phyloP scores from a whole-genome alignment of 495 filamentous ascomycete genomes.

The Penicillium subrubescens region DNA sequence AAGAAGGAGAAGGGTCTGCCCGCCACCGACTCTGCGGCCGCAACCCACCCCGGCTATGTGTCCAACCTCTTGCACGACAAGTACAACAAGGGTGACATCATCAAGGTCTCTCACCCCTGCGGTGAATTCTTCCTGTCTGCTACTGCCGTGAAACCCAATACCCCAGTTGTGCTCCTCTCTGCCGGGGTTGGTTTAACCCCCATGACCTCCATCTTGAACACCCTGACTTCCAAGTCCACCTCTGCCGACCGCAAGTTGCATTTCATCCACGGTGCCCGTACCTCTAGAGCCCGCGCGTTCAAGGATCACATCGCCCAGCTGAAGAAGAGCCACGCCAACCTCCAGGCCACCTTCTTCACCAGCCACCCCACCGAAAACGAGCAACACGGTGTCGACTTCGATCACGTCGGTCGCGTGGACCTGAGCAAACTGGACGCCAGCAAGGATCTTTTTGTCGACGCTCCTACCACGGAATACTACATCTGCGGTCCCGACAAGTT shows the following conservation, averaged over 20 bases:
- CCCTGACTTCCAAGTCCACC: slow-evolving; percentile 41
- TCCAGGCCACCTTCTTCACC: slow-evolving; percentile 44
- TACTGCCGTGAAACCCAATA: slow-evolving; percentile 16
- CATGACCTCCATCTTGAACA: slow-evolving; percentile 68
- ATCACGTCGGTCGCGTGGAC: slow-evolving; percentile 57
- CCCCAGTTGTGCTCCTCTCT: slow-evolving; percentile 66
- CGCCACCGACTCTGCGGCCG: slow-evolving; percentile 41
- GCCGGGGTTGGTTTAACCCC: slow-evolving; percentile 72
- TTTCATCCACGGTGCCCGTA: slow-evolving; percentile 64
- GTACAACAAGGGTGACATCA: slow-evolving; percentile 57
- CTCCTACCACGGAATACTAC: slow-evolving; percentile 62
- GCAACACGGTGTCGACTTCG: slow-evolving; percentile 55
- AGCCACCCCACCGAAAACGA: slow-evolving; percentile 44
- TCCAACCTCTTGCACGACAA: slow-evolving; percentile 70
- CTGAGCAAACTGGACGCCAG: slow-evolving; percentile 52
- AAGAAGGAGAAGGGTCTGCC: slow-evolving; percentile 63
- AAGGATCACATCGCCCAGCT: slow-evolving; percentile 51
- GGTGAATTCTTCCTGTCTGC: slow-evolving; percentile 69
- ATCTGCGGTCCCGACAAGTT: slow-evolving; percentile 68
- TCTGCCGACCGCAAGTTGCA: slow-evolving; percentile 49
- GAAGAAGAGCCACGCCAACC: slow-evolving; percentile 39
- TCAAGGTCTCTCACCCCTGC: slow-evolving; percentile 66
- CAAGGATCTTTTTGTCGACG: slow-evolving; percentile 54
- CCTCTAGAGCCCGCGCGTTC: slow-evolving; percentile 42
- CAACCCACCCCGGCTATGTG: slow-evolving; percentile 60